phyloP scores from a whole-genome alignment of 768 basidiomycete species.

The Mycena floridula region DNA sequence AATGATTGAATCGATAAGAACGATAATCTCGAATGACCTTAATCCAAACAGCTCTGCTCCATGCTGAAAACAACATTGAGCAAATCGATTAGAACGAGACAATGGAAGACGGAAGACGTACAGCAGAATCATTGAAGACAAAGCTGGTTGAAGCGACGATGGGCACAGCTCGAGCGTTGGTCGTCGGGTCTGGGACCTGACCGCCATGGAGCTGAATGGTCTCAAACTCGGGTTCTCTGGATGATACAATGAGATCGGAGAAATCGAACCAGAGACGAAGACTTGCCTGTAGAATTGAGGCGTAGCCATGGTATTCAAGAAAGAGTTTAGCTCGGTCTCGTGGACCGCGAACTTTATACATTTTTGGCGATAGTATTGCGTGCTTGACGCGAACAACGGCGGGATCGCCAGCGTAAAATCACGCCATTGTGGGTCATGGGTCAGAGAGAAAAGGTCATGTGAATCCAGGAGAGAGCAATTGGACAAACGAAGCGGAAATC shows the following conservation, averaged over 20 bases:
- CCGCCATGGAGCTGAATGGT: constrained; percentile 79
- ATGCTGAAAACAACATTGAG: constrained; percentile 44
- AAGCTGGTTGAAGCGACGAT: constrained; percentile 74
- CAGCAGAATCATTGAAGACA: constrained; percentile 65
- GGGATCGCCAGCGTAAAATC: no score
- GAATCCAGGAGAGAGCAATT: no score
- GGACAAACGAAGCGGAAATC: no score
- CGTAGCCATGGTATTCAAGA: neutral
- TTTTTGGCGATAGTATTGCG: neutral
- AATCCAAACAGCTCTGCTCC: constrained; percentile 68
- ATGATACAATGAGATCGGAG: neutral
- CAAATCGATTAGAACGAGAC: neutral
- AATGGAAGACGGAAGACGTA: constrained; percentile 20
- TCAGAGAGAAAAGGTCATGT: no score
- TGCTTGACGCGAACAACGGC: no score
- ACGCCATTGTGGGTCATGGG: no score
- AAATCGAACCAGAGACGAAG: neutral
- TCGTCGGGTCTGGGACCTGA: constrained; percentile 54
- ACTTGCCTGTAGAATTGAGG: neutral
- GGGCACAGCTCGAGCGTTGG: constrained; percentile 70
- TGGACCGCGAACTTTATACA: neutral
- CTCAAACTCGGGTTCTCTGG: constrained; percentile 65
- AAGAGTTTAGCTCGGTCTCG: no score
- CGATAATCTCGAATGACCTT: constrained; percentile 26
- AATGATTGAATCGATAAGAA: neutral